phyloP scores from a whole-genome alignment of 2,329 filamentous ascomycete species.

The Beauveria medogensis region DNA sequence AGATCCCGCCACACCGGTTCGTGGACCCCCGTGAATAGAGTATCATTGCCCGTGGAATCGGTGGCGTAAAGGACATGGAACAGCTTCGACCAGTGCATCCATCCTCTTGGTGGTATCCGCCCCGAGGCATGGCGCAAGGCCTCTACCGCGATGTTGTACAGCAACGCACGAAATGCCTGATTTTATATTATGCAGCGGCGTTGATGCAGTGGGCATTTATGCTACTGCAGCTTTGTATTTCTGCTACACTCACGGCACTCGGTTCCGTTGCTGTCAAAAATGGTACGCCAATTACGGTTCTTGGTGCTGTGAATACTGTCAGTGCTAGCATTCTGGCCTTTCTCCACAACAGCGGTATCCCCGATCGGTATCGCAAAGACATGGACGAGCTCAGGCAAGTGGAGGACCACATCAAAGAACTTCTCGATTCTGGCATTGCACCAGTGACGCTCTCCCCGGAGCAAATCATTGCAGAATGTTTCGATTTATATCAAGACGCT shows the following conservation, averaged over 20 bases:
- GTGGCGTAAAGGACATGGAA: slow-evolving; percentile 38
- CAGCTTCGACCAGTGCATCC: slow-evolving; percentile 34
- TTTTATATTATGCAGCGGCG: slow-evolving; percentile 36
- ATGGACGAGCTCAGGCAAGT: slow-evolving; percentile 40
- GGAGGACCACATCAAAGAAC: slow-evolving; percentile 41
- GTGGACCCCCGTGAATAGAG: slow-evolving; percentile 37
- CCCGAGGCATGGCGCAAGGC: slow-evolving; percentile 38
- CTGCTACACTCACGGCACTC: slow-evolving; percentile 41
- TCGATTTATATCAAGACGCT: slow-evolving; percentile 35
- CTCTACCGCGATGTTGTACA: slow-evolving; percentile 41
- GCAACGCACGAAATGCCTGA: slow-evolving; percentile 36
- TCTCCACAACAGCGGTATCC: slow-evolving; percentile 45
- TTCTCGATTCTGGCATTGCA: slow-evolving; percentile 40
- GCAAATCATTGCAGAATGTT: slow-evolving; percentile 40
- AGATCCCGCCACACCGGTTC: slow-evolving; percentile 27
- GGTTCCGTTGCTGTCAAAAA: slow-evolving; percentile 32
- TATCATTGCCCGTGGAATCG: slow-evolving; percentile 38
- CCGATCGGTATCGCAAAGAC: slow-evolving; percentile 42
- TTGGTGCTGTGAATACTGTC: slow-evolving; percentile 42
- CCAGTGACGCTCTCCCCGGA: slow-evolving; percentile 34
- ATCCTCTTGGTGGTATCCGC: slow-evolving; percentile 35
- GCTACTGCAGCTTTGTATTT: slow-evolving; percentile 40
- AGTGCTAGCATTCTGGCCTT: slow-evolving; percentile 42
- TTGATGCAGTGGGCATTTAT: slow-evolving; percentile 37
- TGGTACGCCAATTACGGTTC: slow-evolving; percentile 37